Percentiles rank a stretch among this genome's conserved stretches.
These are phyloP conservation scores for Kluyveromyces lactis DNA, from an alignment of 805 yeast species.

Conservation along the genomic window DNA sequence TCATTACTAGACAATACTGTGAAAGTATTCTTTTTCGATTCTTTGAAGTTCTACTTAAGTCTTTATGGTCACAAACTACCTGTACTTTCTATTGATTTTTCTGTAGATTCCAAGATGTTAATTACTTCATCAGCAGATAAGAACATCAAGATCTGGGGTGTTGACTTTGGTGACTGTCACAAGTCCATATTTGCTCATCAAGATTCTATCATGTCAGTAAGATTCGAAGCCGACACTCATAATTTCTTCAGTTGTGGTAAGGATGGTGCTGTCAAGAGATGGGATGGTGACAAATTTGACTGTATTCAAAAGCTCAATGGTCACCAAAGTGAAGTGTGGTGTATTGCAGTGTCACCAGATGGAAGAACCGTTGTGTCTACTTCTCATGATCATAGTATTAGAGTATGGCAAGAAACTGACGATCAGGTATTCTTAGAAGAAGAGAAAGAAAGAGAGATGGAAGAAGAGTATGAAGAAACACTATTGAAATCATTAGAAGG, in stretches of 20 bases:
- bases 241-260: slow-evolving; percentile 85
- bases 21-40: slow-evolving; percentile 81
- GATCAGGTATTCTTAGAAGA: slow-evolving; percentile 96
- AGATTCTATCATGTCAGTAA: slow-evolving; percentile 86
- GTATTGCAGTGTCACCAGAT: slow-evolving; percentile 63
- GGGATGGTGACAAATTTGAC: slow-evolving; percentile 98
- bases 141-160: slow-evolving; percentile 96
- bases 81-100: slow-evolving; percentile 85
- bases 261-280: slow-evolving; percentile 82
- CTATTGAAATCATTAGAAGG: slow-evolving; percentile 65
- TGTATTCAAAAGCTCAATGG: slow-evolving; percentile 80
- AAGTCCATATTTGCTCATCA: slow-evolving; percentile 94
- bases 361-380: slow-evolving; percentile 72
- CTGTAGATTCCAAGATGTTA: slow-evolving; percentile 77
- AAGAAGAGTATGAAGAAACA: slow-evolving; percentile 80
- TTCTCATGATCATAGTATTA: slow-evolving; percentile 87
- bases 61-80: slow-evolving; percentile 96
- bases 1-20: slow-evolving; percentile 91
- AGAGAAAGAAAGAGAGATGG: slow-evolving; percentile 92
- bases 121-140: slow-evolving; percentile 96
- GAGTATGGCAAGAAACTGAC: slow-evolving; percentile 90
- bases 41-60: slow-evolving; percentile 79
- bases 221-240: slow-evolving; percentile 77
- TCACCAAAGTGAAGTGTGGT: slow-evolving; percentile 94
- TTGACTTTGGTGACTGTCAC: slow-evolving; percentile 98